A percentile compares a stretch with the other conserved stretches of the same genome.
Conservation (phyloP, 2,329 filamentous ascomycete species). For the Hansfordia pulvinata region DNA sequence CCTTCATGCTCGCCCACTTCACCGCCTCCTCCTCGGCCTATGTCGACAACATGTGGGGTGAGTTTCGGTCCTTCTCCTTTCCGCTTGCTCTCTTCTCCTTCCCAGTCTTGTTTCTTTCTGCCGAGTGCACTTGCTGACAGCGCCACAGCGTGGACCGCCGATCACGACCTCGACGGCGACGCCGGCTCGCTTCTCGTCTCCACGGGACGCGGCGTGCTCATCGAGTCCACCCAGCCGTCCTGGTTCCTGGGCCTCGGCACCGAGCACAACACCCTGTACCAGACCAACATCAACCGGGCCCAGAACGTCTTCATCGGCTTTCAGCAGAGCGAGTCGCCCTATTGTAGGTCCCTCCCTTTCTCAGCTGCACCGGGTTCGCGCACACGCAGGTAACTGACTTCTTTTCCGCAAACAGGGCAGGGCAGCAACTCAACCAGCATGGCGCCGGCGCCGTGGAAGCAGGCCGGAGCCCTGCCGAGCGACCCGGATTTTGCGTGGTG, state of each 20-base stretch:
- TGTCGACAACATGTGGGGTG: conserved; percentile 40
- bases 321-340: conserved; percentile 32
- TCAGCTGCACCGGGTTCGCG: background rate
- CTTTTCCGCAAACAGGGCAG: conserved; percentile 3
- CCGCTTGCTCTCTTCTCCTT: conserved; percentile 4
- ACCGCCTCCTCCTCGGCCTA: conserved; percentile 29
- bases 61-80: conserved; percentile 11
- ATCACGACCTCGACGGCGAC: conserved; percentile 36
- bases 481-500: conserved; percentile 10
- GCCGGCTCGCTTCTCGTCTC: conserved; percentile 22
- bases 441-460: conserved; percentile 4
- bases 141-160: conserved; percentile 21
- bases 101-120: background rate
- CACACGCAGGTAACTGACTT: too few species aligned
- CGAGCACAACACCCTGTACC: conserved; percentile 37
- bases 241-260: conserved; percentile 39
- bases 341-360: conserved; percentile 12
- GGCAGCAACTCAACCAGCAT: conserved; percentile 2
- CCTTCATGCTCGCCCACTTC: conserved; percentile 34
- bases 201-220: conserved; percentile 29
- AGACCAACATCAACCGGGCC: conserved; percentile 33
- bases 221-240: conserved; percentile 30
- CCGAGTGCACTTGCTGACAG: too few species aligned
- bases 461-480: conserved; percentile 4
- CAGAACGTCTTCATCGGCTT: conserved; percentile 27